phyloP scores from a whole-genome alignment of 2,329 filamentous ascomycete genomes.

The Colletotrichum karsti region DNA sequence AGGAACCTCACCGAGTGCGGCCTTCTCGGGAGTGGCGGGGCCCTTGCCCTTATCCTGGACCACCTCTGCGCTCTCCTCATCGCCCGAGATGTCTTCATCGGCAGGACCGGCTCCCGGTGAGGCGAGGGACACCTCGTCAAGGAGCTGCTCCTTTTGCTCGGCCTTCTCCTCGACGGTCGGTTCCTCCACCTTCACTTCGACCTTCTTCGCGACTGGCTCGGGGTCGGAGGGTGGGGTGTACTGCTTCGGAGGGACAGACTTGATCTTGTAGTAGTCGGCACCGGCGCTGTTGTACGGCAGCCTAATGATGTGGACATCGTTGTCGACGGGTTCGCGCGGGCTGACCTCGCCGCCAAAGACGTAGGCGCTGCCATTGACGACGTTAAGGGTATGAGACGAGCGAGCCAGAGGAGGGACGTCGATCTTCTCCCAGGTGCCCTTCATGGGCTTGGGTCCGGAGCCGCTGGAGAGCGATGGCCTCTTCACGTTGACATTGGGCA shows the following conservation, averaged over 20 bases:
- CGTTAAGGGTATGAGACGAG: slow-evolving; percentile 77
- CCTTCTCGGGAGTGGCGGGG: slow-evolving; percentile 31
- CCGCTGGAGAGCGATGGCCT: slow-evolving; percentile 29
- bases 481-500: slow-evolving; percentile 35
- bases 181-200: slow-evolving; percentile 26
- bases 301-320: slow-evolving; percentile 73
- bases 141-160: slow-evolving; percentile 41
- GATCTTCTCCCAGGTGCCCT: slow-evolving; percentile 70
- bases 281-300: slow-evolving; percentile 65
- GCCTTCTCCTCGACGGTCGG: slow-evolving; percentile 30
- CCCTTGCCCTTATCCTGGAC: slow-evolving; percentile 49
- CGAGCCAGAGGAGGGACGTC: slow-evolving; percentile 66
- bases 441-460: slow-evolving; percentile 45
- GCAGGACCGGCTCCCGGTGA: slow-evolving; percentile 36
- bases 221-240: slow-evolving; percentile 29
- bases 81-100: slow-evolving; percentile 29
- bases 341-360: slow-evolving; percentile 82
- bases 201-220: slow-evolving; percentile 18
- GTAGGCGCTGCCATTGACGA: slow-evolving; percentile 63
- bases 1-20: slow-evolving; percentile 59
- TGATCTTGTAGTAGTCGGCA: slow-evolving; percentile 68
- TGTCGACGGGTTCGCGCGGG: slow-evolving; percentile 74
- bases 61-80: slow-evolving; percentile 7
- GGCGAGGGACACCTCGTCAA: slow-evolving; percentile 52
- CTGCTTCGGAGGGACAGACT: slow-evolving; percentile 50